A percentile compares a stretch with the other conserved stretches of the same genome.
These are phyloP conservation scores for Lolium perenne DNA, from an alignment of 176 grass and related monocot species.

Conservation along the genomic window DNA sequence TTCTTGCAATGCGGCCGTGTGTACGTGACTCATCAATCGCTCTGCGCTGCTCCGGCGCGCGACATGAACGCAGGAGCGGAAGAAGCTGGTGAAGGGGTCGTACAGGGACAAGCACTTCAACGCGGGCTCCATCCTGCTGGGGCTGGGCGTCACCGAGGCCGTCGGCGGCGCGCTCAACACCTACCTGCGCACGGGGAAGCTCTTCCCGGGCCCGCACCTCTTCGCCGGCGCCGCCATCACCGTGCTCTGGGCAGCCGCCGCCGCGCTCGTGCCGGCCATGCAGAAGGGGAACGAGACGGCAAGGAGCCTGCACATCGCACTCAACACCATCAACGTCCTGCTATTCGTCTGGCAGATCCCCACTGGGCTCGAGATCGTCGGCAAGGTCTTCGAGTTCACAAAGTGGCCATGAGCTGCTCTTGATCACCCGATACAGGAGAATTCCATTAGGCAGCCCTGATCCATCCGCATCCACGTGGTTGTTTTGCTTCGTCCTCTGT, in stretches of 20 bases:
- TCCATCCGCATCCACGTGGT: background rate
- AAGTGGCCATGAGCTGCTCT: slow-evolving; percentile 57
- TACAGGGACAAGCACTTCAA: slow-evolving; percentile 86
- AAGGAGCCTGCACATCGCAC: slow-evolving; percentile 80
- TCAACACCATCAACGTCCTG: slow-evolving; percentile 85
- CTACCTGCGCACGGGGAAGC: slow-evolving; percentile 80
- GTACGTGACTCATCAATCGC: background rate
- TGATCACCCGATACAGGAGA: too few relatives aligned
- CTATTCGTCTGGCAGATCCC: slow-evolving; percentile 97
- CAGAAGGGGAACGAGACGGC: slow-evolving; percentile 89
- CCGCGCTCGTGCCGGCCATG: slow-evolving; percentile 85
- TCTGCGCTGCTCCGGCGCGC: too few relatives aligned
- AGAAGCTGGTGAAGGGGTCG: slow-evolving; percentile 75
- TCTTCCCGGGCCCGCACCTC: slow-evolving; percentile 94
- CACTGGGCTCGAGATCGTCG: slow-evolving; percentile 86
- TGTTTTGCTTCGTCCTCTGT: background rate
- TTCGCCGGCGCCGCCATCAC: slow-evolving; percentile 85
- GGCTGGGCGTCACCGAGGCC: slow-evolving; percentile 74
- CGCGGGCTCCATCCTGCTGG: slow-evolving; percentile 86
- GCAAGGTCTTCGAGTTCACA: slow-evolving; percentile 98
- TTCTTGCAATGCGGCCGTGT: background rate
- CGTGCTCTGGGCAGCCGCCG: slow-evolving; percentile 77
- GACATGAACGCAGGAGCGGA: slow-evolving; percentile 62
- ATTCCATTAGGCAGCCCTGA: background rate
- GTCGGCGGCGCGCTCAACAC: slow-evolving; percentile 85